Percentiles rank a stretch among this genome's conserved stretches.
Evolutionary conservation across 1,284 basidiomycete species (phyloP).

Genomic region (Austroboletus novae-zelandiae): DNA sequence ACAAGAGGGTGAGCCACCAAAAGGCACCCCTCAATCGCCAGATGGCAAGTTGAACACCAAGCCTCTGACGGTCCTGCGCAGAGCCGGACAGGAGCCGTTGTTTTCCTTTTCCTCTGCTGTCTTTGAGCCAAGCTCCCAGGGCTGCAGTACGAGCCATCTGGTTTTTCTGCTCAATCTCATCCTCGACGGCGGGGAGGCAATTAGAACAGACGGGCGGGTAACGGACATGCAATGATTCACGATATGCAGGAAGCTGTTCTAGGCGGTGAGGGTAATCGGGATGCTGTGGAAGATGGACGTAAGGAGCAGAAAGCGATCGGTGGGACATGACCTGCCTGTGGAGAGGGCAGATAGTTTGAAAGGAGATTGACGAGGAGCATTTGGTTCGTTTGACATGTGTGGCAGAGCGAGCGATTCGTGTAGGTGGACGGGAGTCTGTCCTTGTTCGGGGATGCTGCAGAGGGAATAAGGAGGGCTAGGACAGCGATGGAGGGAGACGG

Average conservation of each 20-base stretch:
- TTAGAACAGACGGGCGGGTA: constrained; percentile 82
- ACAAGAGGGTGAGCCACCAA: constrained; percentile 49
- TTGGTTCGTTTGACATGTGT: constrained; percentile 87
- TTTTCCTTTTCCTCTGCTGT: constrained; percentile 58
- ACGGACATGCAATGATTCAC: constrained; percentile 68
- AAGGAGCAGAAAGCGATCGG: background rate
- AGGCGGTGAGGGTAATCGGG: constrained; percentile 65
- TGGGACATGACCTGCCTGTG: constrained; percentile 44
- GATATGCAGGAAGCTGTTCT: constrained; percentile 66
- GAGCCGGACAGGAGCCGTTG: constrained; percentile 44
- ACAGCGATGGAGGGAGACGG: constrained; percentile 20
- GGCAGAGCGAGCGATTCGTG: constrained; percentile 70
- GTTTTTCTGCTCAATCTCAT: constrained; percentile 73
- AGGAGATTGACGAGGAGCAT: constrained; percentile 81
- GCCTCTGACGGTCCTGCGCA: constrained; percentile 39
- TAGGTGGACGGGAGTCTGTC: constrained; percentile 63
- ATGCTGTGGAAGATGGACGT: constrained; percentile 45
- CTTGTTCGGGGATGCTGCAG: constrained; percentile 61
- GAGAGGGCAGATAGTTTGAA: constrained; percentile 81
- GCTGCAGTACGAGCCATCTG: constrained; percentile 80
- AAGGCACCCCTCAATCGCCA: constrained; percentile 66
- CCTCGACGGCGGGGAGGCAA: constrained; percentile 78
- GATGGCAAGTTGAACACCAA: constrained; percentile 44
- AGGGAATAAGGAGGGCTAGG: constrained; percentile 3
- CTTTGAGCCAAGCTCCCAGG: constrained; percentile 64